Conservation (phyloP, 768 basidiomycete species). For the Stropharia rugosoannulata region DNA sequence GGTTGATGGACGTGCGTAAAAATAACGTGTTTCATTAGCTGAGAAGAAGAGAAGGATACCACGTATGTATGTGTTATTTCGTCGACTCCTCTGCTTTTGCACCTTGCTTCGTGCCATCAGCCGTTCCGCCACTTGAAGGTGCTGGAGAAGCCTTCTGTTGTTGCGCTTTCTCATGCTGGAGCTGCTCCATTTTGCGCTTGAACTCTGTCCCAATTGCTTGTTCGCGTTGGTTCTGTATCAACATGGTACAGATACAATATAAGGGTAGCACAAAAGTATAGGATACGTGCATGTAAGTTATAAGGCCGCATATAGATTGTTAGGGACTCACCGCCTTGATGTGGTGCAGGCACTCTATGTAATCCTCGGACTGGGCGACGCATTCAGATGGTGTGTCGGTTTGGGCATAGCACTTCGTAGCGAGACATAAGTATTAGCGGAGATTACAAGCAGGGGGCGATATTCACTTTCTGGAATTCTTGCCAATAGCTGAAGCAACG, state of each 20-base stretch:
- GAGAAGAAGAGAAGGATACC: neutral
- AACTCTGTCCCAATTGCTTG: conserved; percentile 72
- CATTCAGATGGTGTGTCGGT: conserved; percentile 78
- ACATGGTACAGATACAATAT: neutral
- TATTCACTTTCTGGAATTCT: conserved; percentile 71
- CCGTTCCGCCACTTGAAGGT: neutral
- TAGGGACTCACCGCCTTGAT: conserved; percentile 71
- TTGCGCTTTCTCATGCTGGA: conserved; percentile 60
- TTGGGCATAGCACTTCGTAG: conserved; percentile 75
- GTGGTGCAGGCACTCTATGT: conserved; percentile 66
- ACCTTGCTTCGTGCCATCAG: neutral
- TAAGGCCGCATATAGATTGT: too few relatives aligned
- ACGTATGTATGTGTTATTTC: neutral
- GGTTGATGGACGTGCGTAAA: neutral
- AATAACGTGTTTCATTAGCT: neutral
- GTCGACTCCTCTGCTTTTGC: neutral
- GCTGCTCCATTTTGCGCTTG: conserved; percentile 60
- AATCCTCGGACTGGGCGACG: conserved; percentile 73
- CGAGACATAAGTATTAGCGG: neutral
- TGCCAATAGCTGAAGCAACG: conserved; percentile 94
- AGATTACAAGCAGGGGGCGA: neutral
- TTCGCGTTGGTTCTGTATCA: conserved; percentile 46
- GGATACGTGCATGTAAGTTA: neutral
- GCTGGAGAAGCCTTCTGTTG: conserved; percentile 55
- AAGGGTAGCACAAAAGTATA: neutral